Evolutionary conservation across 345 rosid species (phyloP).

Genomic region (Salix exigua): DNA sequence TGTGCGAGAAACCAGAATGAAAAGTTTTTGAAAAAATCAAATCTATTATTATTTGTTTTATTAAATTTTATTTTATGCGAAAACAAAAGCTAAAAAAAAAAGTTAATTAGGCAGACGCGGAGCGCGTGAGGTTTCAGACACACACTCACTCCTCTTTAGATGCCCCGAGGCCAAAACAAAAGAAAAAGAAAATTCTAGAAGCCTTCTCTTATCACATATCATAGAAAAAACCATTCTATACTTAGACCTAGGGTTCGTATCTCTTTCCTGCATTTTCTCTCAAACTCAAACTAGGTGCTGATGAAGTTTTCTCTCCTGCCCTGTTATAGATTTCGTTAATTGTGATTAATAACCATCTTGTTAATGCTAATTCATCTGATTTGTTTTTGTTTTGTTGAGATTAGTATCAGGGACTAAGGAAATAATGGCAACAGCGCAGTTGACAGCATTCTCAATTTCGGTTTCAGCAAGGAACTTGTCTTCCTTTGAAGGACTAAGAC

Average conservation of each 20-base stretch:
- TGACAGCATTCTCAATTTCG: constrained; percentile 53
- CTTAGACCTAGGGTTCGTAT: constrained; percentile 7
- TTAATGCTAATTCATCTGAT: not conserved
- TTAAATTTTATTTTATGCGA: too few species aligned
- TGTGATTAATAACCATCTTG: not conserved
- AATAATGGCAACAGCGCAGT: constrained; percentile 64
- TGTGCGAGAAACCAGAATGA: too few species aligned
- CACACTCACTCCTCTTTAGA: not conserved
- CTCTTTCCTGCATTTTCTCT: not conserved
- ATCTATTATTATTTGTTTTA: too few species aligned
- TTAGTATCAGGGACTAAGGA: not conserved
- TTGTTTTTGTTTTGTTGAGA: not conserved
- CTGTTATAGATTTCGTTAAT: not conserved
- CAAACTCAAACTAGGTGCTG: not conserved
- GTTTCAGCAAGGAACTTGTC: constrained; percentile 50
- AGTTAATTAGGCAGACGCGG: too few species aligned
- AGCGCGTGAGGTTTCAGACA: too few species aligned
- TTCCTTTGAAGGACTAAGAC: constrained; percentile 57
- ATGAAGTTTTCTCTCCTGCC: not conserved
- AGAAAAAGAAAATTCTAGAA: not conserved
- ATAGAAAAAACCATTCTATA: not conserved
- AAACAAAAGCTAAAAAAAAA: too few species aligned
- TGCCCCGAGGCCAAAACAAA: not conserved
- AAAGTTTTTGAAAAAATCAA: too few species aligned
- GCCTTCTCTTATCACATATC: constrained; percentile 8